These are phyloP conservation scores for Gamsiella multidivaricata DNA, from an alignment of 192 early-diverging fungal genomes.

Conservation along the genomic window DNA sequence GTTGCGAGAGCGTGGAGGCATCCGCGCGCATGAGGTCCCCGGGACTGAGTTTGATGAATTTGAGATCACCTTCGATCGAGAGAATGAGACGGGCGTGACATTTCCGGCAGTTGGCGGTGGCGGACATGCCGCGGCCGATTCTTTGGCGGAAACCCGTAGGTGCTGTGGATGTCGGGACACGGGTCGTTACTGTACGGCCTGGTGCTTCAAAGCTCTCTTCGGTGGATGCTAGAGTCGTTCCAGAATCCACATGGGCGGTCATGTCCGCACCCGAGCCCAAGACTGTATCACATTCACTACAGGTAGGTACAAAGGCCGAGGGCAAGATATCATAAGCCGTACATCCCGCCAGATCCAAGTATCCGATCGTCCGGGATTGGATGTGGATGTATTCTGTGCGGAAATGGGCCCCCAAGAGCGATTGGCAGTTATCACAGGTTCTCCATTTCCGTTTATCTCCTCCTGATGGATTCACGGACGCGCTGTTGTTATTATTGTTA, in stretches of 20 bases:
- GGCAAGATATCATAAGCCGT: constrained; percentile 79
- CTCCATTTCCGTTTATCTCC: constrained; percentile 57
- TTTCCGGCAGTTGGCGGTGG: constrained; percentile 49
- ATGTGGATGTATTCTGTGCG: constrained; percentile 71
- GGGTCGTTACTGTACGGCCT: background rate
- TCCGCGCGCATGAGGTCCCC: constrained; percentile 38
- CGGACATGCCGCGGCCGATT: constrained; percentile 49
- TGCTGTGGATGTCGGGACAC: background rate
- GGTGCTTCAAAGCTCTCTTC: no score
- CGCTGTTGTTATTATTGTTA: background rate
- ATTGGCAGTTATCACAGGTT: constrained; percentile 66
- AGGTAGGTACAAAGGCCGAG: constrained; percentile 74
- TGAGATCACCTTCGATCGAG: constrained; percentile 61
- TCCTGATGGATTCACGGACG: constrained; percentile 3
- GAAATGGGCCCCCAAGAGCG: constrained; percentile 65
- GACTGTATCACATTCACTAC: constrained; percentile 71
- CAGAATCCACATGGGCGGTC: background rate
- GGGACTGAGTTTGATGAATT: constrained; percentile 64
- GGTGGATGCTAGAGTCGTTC: background rate
- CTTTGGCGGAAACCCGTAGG: constrained; percentile 52
- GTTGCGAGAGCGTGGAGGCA: constrained; percentile 33
- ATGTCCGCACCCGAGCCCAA: constrained; percentile 29
- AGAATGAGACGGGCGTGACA: constrained; percentile 62
- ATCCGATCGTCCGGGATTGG: constrained; percentile 69
- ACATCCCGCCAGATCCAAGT: constrained; percentile 78